Conservation (phyloP, 2,329 filamentous ascomycete species). For the Xylaria sp. region DNA sequence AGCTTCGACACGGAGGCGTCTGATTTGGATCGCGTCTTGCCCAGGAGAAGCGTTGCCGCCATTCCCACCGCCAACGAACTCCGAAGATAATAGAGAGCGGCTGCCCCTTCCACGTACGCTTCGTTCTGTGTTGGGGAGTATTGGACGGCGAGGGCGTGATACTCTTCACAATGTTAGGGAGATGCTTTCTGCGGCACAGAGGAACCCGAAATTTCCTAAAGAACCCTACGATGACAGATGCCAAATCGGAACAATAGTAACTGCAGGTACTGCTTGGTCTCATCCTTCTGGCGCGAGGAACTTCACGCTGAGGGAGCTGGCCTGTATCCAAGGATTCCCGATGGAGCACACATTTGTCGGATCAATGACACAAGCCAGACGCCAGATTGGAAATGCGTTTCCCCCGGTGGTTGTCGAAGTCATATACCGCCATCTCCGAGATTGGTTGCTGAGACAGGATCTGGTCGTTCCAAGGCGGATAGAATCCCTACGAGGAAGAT, state of each 20-base stretch:
- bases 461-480: neutral
- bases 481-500: neutral
- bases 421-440: conserved; percentile 58
- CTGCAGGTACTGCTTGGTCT: conserved; percentile 66
- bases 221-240: conserved; percentile 57
- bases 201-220: conserved; percentile 44
- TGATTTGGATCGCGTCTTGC: conserved; percentile 67
- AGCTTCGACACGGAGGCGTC: conserved; percentile 59
- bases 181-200: conserved; percentile 33
- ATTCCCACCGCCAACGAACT: conserved; percentile 72
- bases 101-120: conserved; percentile 57
- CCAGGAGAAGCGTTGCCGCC: conserved; percentile 76
- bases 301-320: conserved; percentile 74
- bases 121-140: conserved; percentile 51
- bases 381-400: conserved; percentile 82
- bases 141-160: conserved; percentile 39
- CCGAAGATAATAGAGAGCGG: conserved; percentile 36
- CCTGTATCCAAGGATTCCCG: conserved; percentile 76
- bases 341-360: conserved; percentile 64
- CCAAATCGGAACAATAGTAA: conserved; percentile 70
- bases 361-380: conserved; percentile 54
- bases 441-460: conserved; percentile 51
- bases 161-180: conserved; percentile 53
- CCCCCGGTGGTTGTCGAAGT: conserved; percentile 66
- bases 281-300: conserved; percentile 71